Conservation (phyloP, 768 basidiomycete genomes). For the Chalciporus pseudorubinellus region DNA sequence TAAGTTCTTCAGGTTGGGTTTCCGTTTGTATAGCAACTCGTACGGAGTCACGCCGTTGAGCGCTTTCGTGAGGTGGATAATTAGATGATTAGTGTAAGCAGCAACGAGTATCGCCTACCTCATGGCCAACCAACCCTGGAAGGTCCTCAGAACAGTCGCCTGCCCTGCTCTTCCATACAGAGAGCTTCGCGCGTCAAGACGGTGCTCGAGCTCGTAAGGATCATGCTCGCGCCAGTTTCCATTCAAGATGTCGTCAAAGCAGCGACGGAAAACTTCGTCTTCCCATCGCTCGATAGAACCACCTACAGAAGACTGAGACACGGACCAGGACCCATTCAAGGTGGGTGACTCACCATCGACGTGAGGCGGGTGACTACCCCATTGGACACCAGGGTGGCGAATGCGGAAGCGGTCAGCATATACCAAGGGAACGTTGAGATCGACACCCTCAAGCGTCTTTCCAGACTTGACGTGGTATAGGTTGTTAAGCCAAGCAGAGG, state of each 20-base stretch:
- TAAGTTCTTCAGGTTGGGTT: no score
- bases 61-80: not conserved
- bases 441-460: slow-evolving; percentile 48
- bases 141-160: slow-evolving; percentile 56
- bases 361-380: slow-evolving; percentile 54
- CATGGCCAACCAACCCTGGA: slow-evolving; percentile 78
- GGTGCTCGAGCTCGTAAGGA: slow-evolving; percentile 59
- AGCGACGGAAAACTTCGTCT: slow-evolving; percentile 54
- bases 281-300: slow-evolving; percentile 78
- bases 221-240: slow-evolving; percentile 67
- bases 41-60: no score
- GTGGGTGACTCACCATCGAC: slow-evolving; percentile 44
- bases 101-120: slow-evolving; percentile 37
- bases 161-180: slow-evolving; percentile 58
- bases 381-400: slow-evolving; percentile 61
- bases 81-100: not conserved
- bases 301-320: slow-evolving; percentile 36
- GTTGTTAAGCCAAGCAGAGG: slow-evolving; percentile 59
- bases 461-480: slow-evolving; percentile 51
- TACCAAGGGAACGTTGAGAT: slow-evolving; percentile 57
- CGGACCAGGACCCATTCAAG: not conserved
- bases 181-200: slow-evolving; percentile 61
- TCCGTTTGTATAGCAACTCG: no score
- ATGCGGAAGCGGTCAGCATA: slow-evolving; percentile 79
- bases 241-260: slow-evolving; percentile 58